phyloP scores from a whole-genome alignment of 345 rosid species.

The Heritiera fomes region DNA sequence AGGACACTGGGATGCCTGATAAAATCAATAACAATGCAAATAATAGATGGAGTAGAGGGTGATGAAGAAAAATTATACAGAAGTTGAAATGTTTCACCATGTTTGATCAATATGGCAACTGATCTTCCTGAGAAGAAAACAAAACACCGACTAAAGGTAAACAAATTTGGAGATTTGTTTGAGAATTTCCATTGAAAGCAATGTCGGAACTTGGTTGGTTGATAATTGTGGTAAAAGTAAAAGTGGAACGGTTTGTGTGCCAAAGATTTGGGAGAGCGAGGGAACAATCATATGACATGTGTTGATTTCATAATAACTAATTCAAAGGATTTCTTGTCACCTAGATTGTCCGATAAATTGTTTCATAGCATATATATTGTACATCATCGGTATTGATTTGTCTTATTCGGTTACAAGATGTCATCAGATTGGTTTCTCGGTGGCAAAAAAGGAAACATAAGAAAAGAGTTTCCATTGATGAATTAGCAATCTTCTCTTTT shows the following conservation, averaged over 20 bases:
- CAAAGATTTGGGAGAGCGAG: conserved; percentile 31
- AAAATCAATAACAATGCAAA: conserved; percentile 21
- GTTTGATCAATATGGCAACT: not conserved
- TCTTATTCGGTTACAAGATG: no score
- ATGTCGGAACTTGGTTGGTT: conserved; percentile 21
- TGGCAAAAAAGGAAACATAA: no score
- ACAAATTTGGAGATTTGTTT: not conserved
- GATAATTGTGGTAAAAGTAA: conserved; percentile 24
- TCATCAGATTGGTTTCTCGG: no score
- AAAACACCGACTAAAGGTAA: not conserved
- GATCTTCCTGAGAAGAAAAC: not conserved
- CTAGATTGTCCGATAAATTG: not conserved
- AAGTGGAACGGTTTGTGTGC: conserved; percentile 30
- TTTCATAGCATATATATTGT: not conserved
- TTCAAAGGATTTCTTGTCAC: not conserved
- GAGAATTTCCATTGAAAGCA: conserved; percentile 14
- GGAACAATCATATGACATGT: conserved; percentile 22
- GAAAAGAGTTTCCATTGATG: no score
- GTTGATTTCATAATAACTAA: conserved; percentile 13
- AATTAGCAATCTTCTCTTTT: not conserved
- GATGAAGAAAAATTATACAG: not conserved
- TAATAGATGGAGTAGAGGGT: not conserved
- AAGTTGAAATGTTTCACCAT: conserved; percentile 13
- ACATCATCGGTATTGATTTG: no score
- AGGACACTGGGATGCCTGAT: conserved; percentile 33